Percentiles rank a stretch among this genome's conserved stretches.
phyloP scores from a whole-genome alignment of 2,329 filamentous ascomycete genomes.

The Penicillium italicum region DNA sequence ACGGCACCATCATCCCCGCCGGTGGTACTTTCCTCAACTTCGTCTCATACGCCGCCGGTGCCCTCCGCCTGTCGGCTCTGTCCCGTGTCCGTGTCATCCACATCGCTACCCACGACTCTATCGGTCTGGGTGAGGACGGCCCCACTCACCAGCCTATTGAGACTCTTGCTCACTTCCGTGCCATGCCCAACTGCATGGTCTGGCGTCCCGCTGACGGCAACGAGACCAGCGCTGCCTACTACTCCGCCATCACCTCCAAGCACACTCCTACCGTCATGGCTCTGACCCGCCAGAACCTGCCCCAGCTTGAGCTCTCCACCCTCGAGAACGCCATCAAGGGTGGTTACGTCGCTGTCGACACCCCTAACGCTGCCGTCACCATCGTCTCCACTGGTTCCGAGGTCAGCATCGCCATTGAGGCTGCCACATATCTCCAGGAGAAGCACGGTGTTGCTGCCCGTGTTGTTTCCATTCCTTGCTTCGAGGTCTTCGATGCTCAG shows the following conservation, averaged over 20 bases:
- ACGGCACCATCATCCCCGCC: slow-evolving; percentile 91
- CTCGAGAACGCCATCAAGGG: slow-evolving; percentile 90
- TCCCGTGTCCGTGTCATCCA: slow-evolving; percentile 90
- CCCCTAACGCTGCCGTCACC: slow-evolving; percentile 77
- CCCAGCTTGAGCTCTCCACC: slow-evolving; percentile 90
- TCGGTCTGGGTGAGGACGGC: slow-evolving; percentile 97
- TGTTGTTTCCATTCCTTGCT: slow-evolving; percentile 93
- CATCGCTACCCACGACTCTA: slow-evolving; percentile 97
- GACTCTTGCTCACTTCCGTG: slow-evolving; percentile 96
- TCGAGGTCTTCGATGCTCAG: slow-evolving; percentile 94
- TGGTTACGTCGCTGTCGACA: slow-evolving; percentile 86
- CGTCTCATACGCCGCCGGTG: slow-evolving; percentile 93
- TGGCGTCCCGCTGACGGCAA: slow-evolving; percentile 98
- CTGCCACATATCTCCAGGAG: slow-evolving; percentile 85
- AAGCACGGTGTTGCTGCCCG: slow-evolving; percentile 83
- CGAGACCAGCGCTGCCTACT: slow-evolving; percentile 97
- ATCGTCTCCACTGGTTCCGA: slow-evolving; percentile 95
- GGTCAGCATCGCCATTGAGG: slow-evolving; percentile 88
- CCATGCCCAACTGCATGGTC: slow-evolving; percentile 97
- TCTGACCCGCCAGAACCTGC: slow-evolving; percentile 95
- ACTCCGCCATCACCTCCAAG: slow-evolving; percentile 85
- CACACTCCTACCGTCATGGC: slow-evolving; percentile 90
- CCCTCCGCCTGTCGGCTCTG: slow-evolving; percentile 88
- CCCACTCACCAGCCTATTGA: slow-evolving; percentile 99
- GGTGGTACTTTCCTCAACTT: slow-evolving; percentile 99